Percentiles rank a stretch among this genome's conserved stretches.
phyloP scores from a whole-genome alignment of 306 rosid genomes.

The Prunus persica region Prunus_persica_NCBIv2 NC_034012.1:730501-731000 shows the following conservation, averaged over 20 bases:
- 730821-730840: conserved; percentile 47
- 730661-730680: neutral
- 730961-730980: neutral
- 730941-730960: neutral
- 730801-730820: conserved; percentile 13
- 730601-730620: neutral
- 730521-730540: too few relatives aligned
- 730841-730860: conserved; percentile 91
- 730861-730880: conserved; percentile 84
- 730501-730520: too few relatives aligned
- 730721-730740: conserved; percentile 16
- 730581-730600: too few relatives aligned
- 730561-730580: too few relatives aligned
- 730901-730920: conserved; percentile 77
- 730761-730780: conserved; percentile 5
- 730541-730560: too few relatives aligned
- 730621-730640: neutral
- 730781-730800: conserved; percentile 8
- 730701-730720: neutral
- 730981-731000: neutral
- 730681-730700: conserved; percentile 5
- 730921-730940: conserved; percentile 74
- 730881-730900: conserved; percentile 81
- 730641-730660: neutral
- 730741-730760: conserved; percentile 4